Conservation (phyloP, 2,329 filamentous ascomycete species). For the Epichloe hybrida region DNA sequence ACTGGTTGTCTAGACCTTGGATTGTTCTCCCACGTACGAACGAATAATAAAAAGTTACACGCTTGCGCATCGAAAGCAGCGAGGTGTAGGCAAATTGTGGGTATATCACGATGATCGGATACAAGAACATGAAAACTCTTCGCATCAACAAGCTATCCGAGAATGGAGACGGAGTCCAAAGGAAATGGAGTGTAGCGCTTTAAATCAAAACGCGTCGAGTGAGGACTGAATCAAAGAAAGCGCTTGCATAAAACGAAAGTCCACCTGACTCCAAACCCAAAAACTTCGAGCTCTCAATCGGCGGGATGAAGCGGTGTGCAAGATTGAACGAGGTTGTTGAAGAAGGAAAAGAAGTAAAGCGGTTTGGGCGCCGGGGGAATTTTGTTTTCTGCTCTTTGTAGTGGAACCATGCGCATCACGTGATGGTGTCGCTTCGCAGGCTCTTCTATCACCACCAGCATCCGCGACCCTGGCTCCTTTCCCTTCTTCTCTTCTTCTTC, state of each 20-base stretch:
- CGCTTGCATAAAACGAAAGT: not conserved
- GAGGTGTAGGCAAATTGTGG: slow-evolving; percentile 51
- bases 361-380: not conserved
- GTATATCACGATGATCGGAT: slow-evolving; percentile 10
- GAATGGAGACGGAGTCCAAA: not conserved
- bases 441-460: not conserved
- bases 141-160: too few species aligned
- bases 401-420: slow-evolving; percentile 11
- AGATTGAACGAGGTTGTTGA: slow-evolving; percentile 1
- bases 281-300: not conserved
- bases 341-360: not conserved
- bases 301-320: not conserved
- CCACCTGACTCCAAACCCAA: not conserved
- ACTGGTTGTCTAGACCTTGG: slow-evolving; percentile 54
- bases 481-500: slow-evolving; percentile 21
- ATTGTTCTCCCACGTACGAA: slow-evolving; percentile 52
- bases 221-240: not conserved
- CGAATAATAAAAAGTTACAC: slow-evolving; percentile 44
- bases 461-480: too few species aligned
- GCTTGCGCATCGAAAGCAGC: slow-evolving; percentile 42
- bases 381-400: not conserved
- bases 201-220: not conserved
- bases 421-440: slow-evolving; percentile 6
- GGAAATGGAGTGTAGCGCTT: not conserved
- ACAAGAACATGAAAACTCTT: not conserved